These are phyloP conservation scores for Cryptococcus jaspeensis DNA, from an alignment of 1,284 basidiomycete genomes.

Conservation along the genomic window DNA sequence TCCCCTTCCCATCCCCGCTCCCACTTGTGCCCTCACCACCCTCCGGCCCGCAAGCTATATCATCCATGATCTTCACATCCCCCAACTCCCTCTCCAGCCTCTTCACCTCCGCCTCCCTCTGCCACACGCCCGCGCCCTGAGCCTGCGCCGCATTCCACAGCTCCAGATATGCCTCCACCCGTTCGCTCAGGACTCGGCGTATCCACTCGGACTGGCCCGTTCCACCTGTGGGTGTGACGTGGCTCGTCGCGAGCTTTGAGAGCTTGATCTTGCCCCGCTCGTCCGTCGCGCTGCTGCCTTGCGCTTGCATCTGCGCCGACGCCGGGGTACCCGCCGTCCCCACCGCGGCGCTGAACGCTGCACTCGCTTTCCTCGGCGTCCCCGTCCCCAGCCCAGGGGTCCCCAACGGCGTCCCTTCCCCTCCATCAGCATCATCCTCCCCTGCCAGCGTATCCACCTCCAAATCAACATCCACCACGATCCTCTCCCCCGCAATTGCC, in stretches of 20 bases:
- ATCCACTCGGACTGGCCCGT: slow-evolving; percentile 39
- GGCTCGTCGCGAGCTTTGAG: slow-evolving; percentile 35
- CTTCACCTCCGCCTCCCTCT: slow-evolving; percentile 2
- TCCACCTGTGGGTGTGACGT: slow-evolving; percentile 27
- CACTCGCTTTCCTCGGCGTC: not conserved
- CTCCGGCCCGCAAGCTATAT: slow-evolving; percentile 17
- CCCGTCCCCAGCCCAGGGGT: not conserved
- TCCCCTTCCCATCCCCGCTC: slow-evolving; percentile 3
- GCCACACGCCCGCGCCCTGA: not conserved
- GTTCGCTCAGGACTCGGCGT: slow-evolving; percentile 15
- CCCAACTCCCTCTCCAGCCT: slow-evolving; percentile 15
- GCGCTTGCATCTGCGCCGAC: too few species aligned
- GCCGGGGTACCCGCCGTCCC: too few species aligned
- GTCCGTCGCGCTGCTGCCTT: not conserved
- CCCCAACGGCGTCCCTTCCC: slow-evolving; percentile 1
- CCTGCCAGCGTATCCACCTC: slow-evolving; percentile 30
- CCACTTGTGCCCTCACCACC: slow-evolving; percentile 5
- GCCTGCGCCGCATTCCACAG: slow-evolving; percentile 25
- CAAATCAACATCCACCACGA: slow-evolving; percentile 47
- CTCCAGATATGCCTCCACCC: slow-evolving; percentile 30
- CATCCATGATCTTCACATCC: slow-evolving; percentile 41
- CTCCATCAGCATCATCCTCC: slow-evolving; percentile 23
- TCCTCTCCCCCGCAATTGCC: slow-evolving; percentile 40
- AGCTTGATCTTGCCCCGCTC: slow-evolving; percentile 28
- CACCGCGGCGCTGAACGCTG: too few species aligned